Conservation (phyloP, 306 rosid species). For the Dalbergia cultrata region DNA sequence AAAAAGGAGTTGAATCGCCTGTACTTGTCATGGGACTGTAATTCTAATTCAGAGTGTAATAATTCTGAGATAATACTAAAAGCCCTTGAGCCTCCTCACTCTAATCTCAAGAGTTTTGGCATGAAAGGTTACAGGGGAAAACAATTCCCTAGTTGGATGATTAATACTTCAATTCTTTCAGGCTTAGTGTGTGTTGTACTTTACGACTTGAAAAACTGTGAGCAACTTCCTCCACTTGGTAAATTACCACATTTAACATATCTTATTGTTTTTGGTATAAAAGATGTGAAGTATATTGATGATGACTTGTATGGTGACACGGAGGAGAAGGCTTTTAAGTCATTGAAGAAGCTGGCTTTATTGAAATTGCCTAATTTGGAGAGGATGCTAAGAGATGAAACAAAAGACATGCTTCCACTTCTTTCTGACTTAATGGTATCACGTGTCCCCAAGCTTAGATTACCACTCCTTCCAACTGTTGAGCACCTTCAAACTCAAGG, state of each 20-base stretch:
- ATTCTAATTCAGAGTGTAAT: not conserved
- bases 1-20: not conserved
- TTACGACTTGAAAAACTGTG: not conserved
- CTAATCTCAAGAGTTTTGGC: not conserved
- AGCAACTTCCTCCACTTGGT: conserved; percentile 22
- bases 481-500: not conserved
- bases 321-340: conserved; percentile 8
- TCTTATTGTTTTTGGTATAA: not conserved
- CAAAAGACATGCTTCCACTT: conserved; percentile 1
- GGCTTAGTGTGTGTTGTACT: not conserved
- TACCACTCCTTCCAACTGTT: not conserved
- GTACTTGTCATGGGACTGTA: not conserved
- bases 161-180: not conserved
- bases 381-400: not conserved
- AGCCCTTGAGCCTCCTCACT: conserved; percentile 24
- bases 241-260: not conserved
- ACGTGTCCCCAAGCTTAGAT: not conserved
- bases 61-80: not conserved
- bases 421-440: not conserved
- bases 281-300: conserved; percentile 13
- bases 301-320: not conserved
- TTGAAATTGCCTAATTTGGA: not conserved
- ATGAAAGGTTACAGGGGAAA: not conserved
- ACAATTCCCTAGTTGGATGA: conserved; percentile 4
- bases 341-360: not conserved